Evolutionary conservation across 2,329 filamentous ascomycete genomes (phyloP).

Genomic region (Colletotrichum sp.): DNA sequence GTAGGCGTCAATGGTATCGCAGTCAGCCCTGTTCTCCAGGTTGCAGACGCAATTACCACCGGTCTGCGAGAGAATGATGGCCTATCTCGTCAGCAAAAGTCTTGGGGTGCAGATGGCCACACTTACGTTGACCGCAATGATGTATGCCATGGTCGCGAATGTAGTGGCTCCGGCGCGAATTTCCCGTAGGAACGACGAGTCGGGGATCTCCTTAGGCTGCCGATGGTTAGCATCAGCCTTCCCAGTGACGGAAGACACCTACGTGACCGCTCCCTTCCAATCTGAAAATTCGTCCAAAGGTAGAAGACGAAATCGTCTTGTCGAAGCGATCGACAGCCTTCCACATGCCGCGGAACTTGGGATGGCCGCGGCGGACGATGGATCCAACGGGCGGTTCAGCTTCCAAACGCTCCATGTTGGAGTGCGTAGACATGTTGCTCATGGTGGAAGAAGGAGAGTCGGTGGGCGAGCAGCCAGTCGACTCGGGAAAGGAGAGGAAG

Average conservation of each 20-base stretch:
- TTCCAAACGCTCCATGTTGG: conserved; percentile 20
- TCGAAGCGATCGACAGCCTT: conserved; percentile 40
- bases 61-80: conserved; percentile 73
- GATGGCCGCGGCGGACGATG: conserved; percentile 20
- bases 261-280: conserved; percentile 74
- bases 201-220: conserved; percentile 70
- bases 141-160: conserved; percentile 83
- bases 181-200: conserved; percentile 76
- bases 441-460: conserved; percentile 11
- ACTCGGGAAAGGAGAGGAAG: not conserved
- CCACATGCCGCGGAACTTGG: conserved; percentile 35
- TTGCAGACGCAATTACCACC: conserved; percentile 79
- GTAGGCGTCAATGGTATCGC: conserved; percentile 50
- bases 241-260: conserved; percentile 28
- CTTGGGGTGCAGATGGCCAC: not conserved
- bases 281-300: conserved; percentile 65
- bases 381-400: conserved; percentile 3
- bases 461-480: not conserved
- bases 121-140: conserved; percentile 73
- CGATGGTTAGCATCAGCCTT: not conserved
- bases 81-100: conserved; percentile 44
- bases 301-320: conserved; percentile 41
- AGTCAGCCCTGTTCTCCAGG: conserved; percentile 44
- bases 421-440: conserved; percentile 19
- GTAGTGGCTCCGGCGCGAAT: conserved; percentile 81